Evolutionary conservation across 345 rosid genomes (phyloP), one percentile per base, ranked within the genome.

Genomic region (Eucalyptus marginata): DNA sequence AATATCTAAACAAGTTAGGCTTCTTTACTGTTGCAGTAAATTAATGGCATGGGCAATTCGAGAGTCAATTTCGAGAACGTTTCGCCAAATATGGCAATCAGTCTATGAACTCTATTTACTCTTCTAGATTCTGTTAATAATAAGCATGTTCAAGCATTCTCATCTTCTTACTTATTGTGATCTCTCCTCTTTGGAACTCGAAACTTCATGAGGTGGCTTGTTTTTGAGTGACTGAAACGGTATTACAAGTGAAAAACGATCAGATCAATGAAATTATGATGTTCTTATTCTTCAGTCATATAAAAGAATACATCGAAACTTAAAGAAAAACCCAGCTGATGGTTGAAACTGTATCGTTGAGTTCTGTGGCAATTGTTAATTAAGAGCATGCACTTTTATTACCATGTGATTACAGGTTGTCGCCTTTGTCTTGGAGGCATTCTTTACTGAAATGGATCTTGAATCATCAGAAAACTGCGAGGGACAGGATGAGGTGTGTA

Each of bases 371-470:
- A 80, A 31, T 71, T 43, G 51, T 46, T 88, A 49, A 66, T n/a
- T 71, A 86, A 43, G 20, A 87, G 81, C 36, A 86, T 76, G 46
- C 84, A 44, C 51, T 87, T 56, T 62, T 86, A 58, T 66, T 88
- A 76, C 62, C 44, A 40, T 91, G 90, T 88, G 89, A 90, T 89
- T 90, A 91, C 95, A 98, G 99, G 95, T 98, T 88, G 93, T 97
- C 22, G 99, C 99, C 86, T 98, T 98, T 94, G 98, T 98, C 91
- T 94, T 98, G 97, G 99, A 98, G 91, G 99, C 98, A 46, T 98
- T 98, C 96, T 98, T 96, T 87, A 89, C 99, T 54, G 99, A 98
- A 92, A 93, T 98, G 95, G 99, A 98, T 87, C 95, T 97, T n/a
- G 97, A 98, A 87, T 86, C 92, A 87, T 93, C 96, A 76, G 96